These are phyloP conservation scores for Ophiostoma tasmaniense DNA, from an alignment of 2,329 filamentous ascomycete genomes.

Conservation along the genomic window DNA sequence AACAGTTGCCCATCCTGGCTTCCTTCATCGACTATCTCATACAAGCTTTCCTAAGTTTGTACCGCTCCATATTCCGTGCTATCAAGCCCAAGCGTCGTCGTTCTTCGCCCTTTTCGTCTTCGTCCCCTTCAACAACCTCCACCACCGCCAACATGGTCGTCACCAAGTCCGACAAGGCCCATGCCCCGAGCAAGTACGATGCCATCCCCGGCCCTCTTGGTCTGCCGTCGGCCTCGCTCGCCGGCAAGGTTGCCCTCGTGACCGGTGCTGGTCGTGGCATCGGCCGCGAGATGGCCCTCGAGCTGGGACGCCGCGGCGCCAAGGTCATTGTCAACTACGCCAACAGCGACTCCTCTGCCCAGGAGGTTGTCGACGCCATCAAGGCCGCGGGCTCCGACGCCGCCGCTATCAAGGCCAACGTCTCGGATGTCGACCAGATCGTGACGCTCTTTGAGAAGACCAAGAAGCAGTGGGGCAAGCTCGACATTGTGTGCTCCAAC, in stretches of 20 bases:
- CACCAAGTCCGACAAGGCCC: conserved; percentile 8
- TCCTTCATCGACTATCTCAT: conserved; percentile 9
- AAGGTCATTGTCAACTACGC: conserved; percentile 31
- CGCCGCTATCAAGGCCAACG: conserved; percentile 28
- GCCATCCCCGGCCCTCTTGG: conserved; percentile 29
- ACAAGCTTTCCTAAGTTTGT: conserved; percentile 10
- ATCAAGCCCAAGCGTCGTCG: not conserved
- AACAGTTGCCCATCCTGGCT: conserved; percentile 7
- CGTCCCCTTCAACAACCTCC: not conserved
- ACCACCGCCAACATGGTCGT: conserved; percentile 21
- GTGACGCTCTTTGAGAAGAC: conserved; percentile 37
- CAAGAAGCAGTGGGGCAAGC: conserved; percentile 47
- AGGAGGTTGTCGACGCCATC: conserved; percentile 21
- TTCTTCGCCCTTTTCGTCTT: not conserved
- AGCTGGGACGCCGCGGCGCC: conserved; percentile 26
- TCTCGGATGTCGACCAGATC: conserved; percentile 27
- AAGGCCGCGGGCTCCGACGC: conserved; percentile 22
- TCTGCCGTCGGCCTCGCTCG: conserved; percentile 24
- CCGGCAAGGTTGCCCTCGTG: conserved; percentile 26
- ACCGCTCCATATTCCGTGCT: conserved; percentile 6
- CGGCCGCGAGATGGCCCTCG: conserved; percentile 51
- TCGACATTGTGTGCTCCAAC: conserved; percentile 56
- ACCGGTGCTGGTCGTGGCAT: conserved; percentile 44
- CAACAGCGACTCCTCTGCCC: conserved; percentile 22
- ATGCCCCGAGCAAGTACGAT: conserved; percentile 25